Base-by-base conservation (phyloP, 257 asterid genomes). In the Pogostemon cablin region DNA sequence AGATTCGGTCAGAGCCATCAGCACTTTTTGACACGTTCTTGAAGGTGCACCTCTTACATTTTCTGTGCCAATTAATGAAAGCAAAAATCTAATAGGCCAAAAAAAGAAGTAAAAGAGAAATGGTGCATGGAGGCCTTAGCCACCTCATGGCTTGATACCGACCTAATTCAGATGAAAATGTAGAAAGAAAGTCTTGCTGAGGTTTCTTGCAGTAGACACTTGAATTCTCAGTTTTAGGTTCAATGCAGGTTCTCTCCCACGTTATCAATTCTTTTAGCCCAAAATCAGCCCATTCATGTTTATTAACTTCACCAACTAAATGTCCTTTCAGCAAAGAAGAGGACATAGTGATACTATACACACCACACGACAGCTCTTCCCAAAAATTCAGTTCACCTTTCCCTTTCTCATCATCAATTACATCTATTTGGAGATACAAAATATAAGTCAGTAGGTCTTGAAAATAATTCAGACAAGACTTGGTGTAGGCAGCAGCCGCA, bases 351-450 rank as follows among this genome's bases (percentile, higher is more conserved):
- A 89, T 76, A 73, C 99, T 87, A 79, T 91, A 89, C 58, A 93
- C 83, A 47, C 98, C 98, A 81, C 99, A 93, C n/a, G 93, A 77
- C 66, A 93, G 90, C 81, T 93, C 99, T 82, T 87, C 95, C 99
- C 99, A 93, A 81, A 85, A 91, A 81, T 80, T 80, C 67, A 59
- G 63, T 62, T 78, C 85, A 71, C 67, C 75, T 58, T 49, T 83
- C 53, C 67, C 90, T 6, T 78, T 72, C 68, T 69, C 89, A 60
- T 84, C 83, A 57, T 67, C 78, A 60, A 49, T 54, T 15, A 54
- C 40, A 57, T 84, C 96, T 86, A 83, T 75, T 68, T 65, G 46
- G 5, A 69, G 35, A 66, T 46, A 68, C 46, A 32, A 80, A 52
- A 39, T 49, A 67, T 40, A 60, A 32, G 47, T 77, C 49, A 67